A percentile compares a stretch with the other conserved stretches of the same genome.
phyloP scores from a whole-genome alignment of 345 rosid genomes.

The Diplotaxis tenuifolia region DNA sequence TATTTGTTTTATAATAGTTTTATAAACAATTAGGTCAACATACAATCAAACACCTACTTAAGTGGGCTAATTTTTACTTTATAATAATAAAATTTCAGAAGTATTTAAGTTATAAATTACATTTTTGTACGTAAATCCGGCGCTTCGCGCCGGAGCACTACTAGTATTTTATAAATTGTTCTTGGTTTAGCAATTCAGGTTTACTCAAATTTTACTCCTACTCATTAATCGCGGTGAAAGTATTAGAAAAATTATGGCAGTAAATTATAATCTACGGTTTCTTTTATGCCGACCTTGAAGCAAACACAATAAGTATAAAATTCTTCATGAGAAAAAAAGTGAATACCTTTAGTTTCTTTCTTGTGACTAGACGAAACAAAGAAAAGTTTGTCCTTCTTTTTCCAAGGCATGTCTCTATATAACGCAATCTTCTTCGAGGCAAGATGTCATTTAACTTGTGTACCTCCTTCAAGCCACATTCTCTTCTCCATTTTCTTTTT shows the following conservation, averaged over 20 bases:
- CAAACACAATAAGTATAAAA: conserved; percentile 33
- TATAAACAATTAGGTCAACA: too few relatives aligned
- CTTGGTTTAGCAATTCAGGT: too few relatives aligned
- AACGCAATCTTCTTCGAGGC: conserved; percentile 21
- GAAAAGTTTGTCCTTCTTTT: neutral
- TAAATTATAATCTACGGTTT: conserved; percentile 31
- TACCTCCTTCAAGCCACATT: conserved; percentile 24
- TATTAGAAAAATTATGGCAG: neutral
- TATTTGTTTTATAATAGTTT: too few relatives aligned
- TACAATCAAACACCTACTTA: too few relatives aligned
- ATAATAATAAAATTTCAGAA: too few relatives aligned
- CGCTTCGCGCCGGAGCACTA: too few relatives aligned
- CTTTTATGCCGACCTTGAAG: conserved; percentile 28
- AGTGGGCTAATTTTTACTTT: too few relatives aligned
- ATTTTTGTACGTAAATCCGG: too few relatives aligned
- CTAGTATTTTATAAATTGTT: too few relatives aligned
- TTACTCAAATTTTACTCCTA: neutral
- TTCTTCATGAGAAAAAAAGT: conserved; percentile 30
- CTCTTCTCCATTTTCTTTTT: conserved; percentile 25
- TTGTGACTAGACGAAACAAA: conserved; percentile 4
- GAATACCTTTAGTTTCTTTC: conserved; percentile 14
- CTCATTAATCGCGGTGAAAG: neutral
- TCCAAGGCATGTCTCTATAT: conserved; percentile 28
- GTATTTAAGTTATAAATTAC: too few relatives aligned
- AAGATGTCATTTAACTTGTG: neutral